Conservation (phyloP, 495 filamentous ascomycete genomes). For the Lichenothelia convexa region DNA sequence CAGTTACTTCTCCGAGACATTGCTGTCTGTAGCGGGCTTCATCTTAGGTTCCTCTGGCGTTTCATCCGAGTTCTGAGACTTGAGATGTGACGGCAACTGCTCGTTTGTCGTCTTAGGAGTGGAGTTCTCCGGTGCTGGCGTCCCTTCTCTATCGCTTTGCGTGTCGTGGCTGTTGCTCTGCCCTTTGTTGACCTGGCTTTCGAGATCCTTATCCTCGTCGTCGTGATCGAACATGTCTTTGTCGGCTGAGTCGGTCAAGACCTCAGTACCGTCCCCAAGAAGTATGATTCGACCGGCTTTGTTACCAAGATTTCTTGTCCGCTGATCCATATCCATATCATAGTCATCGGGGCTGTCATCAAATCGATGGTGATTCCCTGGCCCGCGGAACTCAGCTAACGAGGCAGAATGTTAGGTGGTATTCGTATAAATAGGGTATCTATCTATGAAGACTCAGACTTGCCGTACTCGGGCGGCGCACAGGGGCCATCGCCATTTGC, state of each 20-base stretch:
- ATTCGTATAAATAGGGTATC: slow-evolving; percentile 3
- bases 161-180: slow-evolving; percentile 9
- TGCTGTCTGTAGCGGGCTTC: slow-evolving; percentile 5
- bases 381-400: slow-evolving; percentile 89
- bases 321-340: slow-evolving; percentile 59
- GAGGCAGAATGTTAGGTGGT: slow-evolving; percentile 11
- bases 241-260: slow-evolving; percentile 70
- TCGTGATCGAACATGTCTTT: slow-evolving; percentile 80
- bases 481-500: slow-evolving; percentile 95
- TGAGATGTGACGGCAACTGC: slow-evolving; percentile 30
- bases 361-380: slow-evolving; percentile 73
- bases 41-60: slow-evolving; percentile 3
- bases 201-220: slow-evolving; percentile 63
- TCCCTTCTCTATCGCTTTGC: slow-evolving; percentile 36
- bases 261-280: slow-evolving; percentile 82
- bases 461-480: slow-evolving; percentile 98
- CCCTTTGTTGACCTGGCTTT: slow-evolving; percentile 34
- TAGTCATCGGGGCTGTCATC: slow-evolving; percentile 88
- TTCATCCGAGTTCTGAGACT: slow-evolving; percentile 20
- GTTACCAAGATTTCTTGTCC: slow-evolving; percentile 38
- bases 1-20: slow-evolving; percentile 14
- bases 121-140: slow-evolving; percentile 23
- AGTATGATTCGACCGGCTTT: slow-evolving; percentile 73
- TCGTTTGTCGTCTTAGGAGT: slow-evolving; percentile 13
- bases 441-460: slow-evolving; percentile 29